These are phyloP conservation scores for Sphaerosporella brunnea DNA, from an alignment of 495 filamentous ascomycete species.

Conservation along the genomic window DNA sequence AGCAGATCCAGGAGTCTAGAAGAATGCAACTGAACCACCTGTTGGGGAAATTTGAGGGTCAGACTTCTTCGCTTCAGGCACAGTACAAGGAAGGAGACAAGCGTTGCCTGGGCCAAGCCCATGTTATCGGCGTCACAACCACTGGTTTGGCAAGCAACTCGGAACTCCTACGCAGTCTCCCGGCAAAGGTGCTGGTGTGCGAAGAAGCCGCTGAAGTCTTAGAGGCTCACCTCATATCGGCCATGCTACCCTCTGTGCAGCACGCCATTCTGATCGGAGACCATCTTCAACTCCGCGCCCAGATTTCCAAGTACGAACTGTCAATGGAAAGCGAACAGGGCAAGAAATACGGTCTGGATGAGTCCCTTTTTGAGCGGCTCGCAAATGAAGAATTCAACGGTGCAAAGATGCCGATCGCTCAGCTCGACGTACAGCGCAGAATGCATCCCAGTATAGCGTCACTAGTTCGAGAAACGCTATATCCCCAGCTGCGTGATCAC, in stretches of 20 bases:
- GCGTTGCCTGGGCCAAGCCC: conserved; percentile 34
- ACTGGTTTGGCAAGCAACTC: conserved; percentile 52
- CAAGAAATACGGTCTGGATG: conserved; percentile 41
- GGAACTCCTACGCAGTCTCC: conserved; percentile 40
- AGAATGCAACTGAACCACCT: not conserved
- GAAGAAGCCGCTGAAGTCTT: conserved; percentile 69
- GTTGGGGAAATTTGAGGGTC: not conserved
- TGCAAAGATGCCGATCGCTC: conserved; percentile 35
- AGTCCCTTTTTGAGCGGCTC: conserved; percentile 52
- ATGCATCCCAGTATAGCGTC: conserved; percentile 58
- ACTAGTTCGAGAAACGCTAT: conserved; percentile 42
- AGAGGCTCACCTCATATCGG: conserved; percentile 50
- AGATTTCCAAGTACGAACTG: conserved; percentile 47
- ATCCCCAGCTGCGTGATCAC: conserved; percentile 46
- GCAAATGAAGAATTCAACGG: conserved; percentile 31
- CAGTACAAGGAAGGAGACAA: conserved; percentile 34
- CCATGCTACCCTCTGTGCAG: conserved; percentile 50
- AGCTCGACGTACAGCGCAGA: conserved; percentile 49
- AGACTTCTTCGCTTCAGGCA: conserved; percentile 5
- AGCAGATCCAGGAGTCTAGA: not conserved
- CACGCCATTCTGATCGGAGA: conserved; percentile 65
- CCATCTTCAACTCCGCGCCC: conserved; percentile 54
- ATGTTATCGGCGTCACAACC: conserved; percentile 63
- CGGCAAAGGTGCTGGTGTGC: conserved; percentile 50
- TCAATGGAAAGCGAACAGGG: conserved; percentile 40